Conservation (phyloP, 257 asterid species). For the Misopates orontium region DNA sequence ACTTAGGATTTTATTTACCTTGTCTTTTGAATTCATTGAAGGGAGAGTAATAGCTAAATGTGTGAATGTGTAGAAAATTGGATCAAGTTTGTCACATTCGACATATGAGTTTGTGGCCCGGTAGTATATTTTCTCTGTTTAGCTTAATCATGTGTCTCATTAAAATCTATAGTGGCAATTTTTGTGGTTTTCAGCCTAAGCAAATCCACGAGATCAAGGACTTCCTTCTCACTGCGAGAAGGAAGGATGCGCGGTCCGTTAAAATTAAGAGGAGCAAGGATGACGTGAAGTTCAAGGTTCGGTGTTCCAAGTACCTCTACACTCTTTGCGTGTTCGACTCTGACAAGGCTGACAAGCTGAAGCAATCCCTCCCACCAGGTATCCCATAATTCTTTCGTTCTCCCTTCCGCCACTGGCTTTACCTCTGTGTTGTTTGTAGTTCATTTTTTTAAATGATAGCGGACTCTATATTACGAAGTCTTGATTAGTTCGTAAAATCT, state of each 20-base stretch:
- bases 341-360: slow-evolving; percentile 51
- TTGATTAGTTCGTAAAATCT: neutral
- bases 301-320: slow-evolving; percentile 49
- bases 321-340: slow-evolving; percentile 46
- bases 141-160: neutral
- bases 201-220: slow-evolving; percentile 51
- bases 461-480: neutral
- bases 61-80: too few relatives aligned
- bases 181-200: slow-evolving; percentile 37
- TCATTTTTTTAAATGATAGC: neutral
- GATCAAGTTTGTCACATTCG: too few relatives aligned
- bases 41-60: too few relatives aligned
- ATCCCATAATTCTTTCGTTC: neutral
- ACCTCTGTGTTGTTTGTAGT: neutral
- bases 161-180: neutral
- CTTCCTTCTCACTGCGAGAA: slow-evolving; percentile 47
- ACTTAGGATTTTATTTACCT: too few relatives aligned
- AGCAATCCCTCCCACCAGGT: slow-evolving; percentile 57
- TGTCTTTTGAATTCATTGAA: too few relatives aligned
- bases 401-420: too few relatives aligned
- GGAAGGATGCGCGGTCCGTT: slow-evolving; percentile 51
- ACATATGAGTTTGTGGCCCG: too few relatives aligned
- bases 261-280: slow-evolving; percentile 50
- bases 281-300: slow-evolving; percentile 47
- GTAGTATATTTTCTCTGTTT: too few relatives aligned